Base-by-base conservation (phyloP, 192 early-diverging fungal genomes). In the Helicostylum pulchrum region DNA sequence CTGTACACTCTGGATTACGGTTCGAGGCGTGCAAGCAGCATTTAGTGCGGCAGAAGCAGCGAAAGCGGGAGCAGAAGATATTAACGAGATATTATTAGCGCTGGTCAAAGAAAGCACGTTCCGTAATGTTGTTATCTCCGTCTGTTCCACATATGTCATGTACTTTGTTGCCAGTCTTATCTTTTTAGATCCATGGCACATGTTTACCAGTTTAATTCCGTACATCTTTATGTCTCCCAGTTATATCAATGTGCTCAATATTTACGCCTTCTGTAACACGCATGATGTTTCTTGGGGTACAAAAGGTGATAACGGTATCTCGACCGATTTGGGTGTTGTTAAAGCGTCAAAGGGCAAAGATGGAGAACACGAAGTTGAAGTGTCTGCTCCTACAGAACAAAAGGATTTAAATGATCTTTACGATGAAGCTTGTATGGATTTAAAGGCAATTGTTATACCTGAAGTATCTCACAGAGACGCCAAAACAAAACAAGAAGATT, bases 201-300 rank as follows among this genome's bases (percentile, higher is more conserved):
- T 90, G 83, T 70, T 92, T 19, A 90, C 86, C 4, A 81, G 80
- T 19, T 82, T 89, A 53, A 34, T 88, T 30, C 88, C 88, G 71
- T 90, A 90, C 57, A 52, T 85, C 64, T 75, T 92, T 53, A 75
- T 93, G 71, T 77, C 88, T 67, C 90, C 92, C n/a, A 83, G 83
- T 58, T 94, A 87, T 71, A 73, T 85, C 32, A 94, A 93, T 72
- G 87, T 94, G 66, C 58, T 93, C 23, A 89, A 84, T 78, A 83
- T 93, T 19, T 93, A 92, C 57, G 87, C 91, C 0, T 92, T 92
- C 70, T 89, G 86, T 68, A 94, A 94, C 71, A 84, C 89, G 0
- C 91, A 93, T 76, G 92, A 93, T 70, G 90, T 94, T 15, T 86
- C 82, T 14, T 94, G 91, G 92, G 92, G 91, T 61, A 92, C 90